phyloP scores from a whole-genome alignment of 257 asterid genomes.

The Thymus mandschuricus region DNA sequence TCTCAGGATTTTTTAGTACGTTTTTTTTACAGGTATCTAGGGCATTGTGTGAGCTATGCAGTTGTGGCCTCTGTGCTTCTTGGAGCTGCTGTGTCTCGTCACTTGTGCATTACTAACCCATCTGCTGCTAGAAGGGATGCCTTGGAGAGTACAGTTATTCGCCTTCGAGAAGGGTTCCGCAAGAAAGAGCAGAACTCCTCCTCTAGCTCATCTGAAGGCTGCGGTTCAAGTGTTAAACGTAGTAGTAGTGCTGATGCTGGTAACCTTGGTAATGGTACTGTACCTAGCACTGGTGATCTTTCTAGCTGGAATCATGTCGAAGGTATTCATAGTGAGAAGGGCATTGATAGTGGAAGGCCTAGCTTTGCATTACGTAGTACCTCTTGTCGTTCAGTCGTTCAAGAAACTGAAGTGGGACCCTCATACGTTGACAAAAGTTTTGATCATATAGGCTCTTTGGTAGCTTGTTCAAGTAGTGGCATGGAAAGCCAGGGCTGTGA shows the following conservation, averaged over 20 bases:
- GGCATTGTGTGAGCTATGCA: constrained; percentile 97
- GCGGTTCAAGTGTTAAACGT: constrained; percentile 97
- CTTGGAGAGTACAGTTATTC: constrained; percentile 91
- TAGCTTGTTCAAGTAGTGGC: constrained; percentile 91
- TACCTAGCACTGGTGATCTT: constrained; percentile 71
- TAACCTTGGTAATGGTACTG: constrained; percentile 69
- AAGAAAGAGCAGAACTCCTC: constrained; percentile 88
- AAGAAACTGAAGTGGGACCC: constrained; percentile 93
- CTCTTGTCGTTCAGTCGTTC: constrained; percentile 88
- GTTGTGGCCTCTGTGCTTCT: constrained; percentile 96
- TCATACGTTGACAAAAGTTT: constrained; percentile 69
- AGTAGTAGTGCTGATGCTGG: constrained; percentile 99
- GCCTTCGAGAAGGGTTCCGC: constrained; percentile 94
- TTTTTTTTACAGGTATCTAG: constrained; percentile 70
- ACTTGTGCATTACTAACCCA: constrained; percentile 82
- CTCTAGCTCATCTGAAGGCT: constrained; percentile 95
- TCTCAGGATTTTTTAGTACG: constrained; percentile 18
- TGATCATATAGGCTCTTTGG: constrained; percentile 68
- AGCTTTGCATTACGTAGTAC: constrained; percentile 82
- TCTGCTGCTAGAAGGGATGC: constrained; percentile 98
- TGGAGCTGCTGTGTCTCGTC: constrained; percentile 98
- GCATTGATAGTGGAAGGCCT: constrained; percentile 95
- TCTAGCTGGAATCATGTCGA: constrained; percentile 83
- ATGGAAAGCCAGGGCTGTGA: constrained; percentile 93
- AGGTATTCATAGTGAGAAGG: constrained; percentile 85